Base-by-base conservation (phyloP, 768 basidiomycete genomes). In the Agrocybe chaxingu region DNA sequence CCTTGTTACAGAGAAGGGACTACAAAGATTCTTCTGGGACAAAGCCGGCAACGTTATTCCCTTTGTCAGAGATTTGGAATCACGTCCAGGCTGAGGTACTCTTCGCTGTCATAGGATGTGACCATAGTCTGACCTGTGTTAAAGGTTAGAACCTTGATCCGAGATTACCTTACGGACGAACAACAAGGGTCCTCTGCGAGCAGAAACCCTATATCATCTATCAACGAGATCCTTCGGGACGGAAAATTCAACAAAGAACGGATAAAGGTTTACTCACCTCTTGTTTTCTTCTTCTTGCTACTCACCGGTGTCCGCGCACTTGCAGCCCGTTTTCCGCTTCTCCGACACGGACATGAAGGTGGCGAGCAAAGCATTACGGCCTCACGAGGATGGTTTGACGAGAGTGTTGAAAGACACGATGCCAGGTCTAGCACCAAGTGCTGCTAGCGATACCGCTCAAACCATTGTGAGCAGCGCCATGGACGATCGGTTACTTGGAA, bases 161-260 rank as follows among this genome's bases (percentile, higher is more conserved):
- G 83, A 49, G 92, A 94, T 67, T 98, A 98, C 70, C 74, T 99
- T 2, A 87, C 85, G n/a, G 91, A 94, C 66, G 94, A 96, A 57
- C 87, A 92, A 54, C 85, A 85, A 68, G 87, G 88, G 7, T 77
- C 83, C 4, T 76, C 83, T 7, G 77, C 89, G 16, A 85, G 89
- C 5, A 79, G 93, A 40, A 93, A 95, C 64, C 91, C 92, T 6
- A 87, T 98, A 53, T 84, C 85, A 0, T 93, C 95, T 1, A 92
- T 98, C 65, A 97, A 95, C 58, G 97, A 98, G 57, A 85, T 92
- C 10, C 77, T 99, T 35, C 80, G 92, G 11, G 90, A 92, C 48
- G 89, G 91, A 33, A 87, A 82, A 58, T 83, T 87, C 56, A 73
- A 72, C 19, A 78, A 93, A 51, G 94, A 98, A 58, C 87, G 75